Evolutionary conservation across 208 protist species (phyloP).

Genomic region (Leishmania lainsoni): DNA sequence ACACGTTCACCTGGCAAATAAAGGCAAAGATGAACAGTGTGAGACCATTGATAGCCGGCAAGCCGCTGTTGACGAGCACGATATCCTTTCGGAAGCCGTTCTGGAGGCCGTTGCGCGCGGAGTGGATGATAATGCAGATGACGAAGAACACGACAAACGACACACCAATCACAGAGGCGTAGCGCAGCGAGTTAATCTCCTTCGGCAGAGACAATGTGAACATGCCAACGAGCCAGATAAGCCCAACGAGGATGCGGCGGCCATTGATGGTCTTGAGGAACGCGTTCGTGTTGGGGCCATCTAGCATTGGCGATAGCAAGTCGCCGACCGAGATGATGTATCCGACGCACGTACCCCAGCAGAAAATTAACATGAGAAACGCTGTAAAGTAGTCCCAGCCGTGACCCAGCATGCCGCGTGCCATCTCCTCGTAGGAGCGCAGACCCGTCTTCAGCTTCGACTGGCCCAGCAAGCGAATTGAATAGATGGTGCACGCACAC

Average conservation of each 20-base stretch:
- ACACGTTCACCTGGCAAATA: constrained; percentile 77
- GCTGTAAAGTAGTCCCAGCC: constrained; percentile 75
- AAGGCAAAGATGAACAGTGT: constrained; percentile 83
- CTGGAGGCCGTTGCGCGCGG: constrained; percentile 42
- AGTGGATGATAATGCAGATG: constrained; percentile 75
- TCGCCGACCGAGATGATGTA: constrained; percentile 83
- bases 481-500: constrained; percentile 71
- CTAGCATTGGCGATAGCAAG: constrained; percentile 60
- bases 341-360: constrained; percentile 76
- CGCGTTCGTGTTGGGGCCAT: constrained; percentile 30
- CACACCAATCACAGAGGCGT: constrained; percentile 76
- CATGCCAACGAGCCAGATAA: constrained; percentile 71
- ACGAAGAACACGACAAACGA: constrained; percentile 79
- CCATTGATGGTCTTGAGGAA: constrained; percentile 51
- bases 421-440: constrained; percentile 82
- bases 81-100: constrained; percentile 38
- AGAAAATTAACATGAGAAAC: constrained; percentile 81
- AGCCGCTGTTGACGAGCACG: constrained; percentile 40
- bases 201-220: constrained; percentile 79
- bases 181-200: constrained; percentile 89
- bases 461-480: constrained; percentile 68
- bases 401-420: constrained; percentile 56
- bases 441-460: constrained; percentile 67
- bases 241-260: constrained; percentile 44
- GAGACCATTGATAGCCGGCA: constrained; percentile 59